Conservation (phyloP, 805 yeast genomes). For the Teunomyces cretensis region DNA sequence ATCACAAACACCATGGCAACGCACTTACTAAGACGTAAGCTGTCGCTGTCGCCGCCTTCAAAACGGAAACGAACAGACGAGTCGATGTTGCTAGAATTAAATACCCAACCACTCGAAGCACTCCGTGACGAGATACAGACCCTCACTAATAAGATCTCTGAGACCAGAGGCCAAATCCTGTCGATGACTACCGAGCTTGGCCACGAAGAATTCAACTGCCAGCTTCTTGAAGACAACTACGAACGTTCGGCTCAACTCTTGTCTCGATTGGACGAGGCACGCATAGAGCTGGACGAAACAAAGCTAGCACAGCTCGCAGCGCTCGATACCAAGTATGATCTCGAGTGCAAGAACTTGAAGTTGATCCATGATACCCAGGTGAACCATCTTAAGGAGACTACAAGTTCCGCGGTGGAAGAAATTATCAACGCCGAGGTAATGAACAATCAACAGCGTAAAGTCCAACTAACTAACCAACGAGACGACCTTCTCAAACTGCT, state of each 20-base stretch:
- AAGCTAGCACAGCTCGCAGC: background rate
- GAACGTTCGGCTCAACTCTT: background rate
- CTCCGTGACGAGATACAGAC: background rate
- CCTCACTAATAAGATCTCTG: background rate
- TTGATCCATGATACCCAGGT: conserved; percentile 23
- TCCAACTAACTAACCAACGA: conserved; percentile 11
- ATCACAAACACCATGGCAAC: background rate
- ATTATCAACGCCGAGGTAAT: conserved; percentile 34
- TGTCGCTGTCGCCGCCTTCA: background rate
- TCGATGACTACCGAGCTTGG: conserved; percentile 1
- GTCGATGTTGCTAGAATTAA: background rate
- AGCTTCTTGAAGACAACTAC: conserved; percentile 7
- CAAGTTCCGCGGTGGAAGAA: conserved; percentile 34
- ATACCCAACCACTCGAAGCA: background rate
- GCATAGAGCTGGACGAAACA: background rate
- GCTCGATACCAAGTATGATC: conserved; percentile 5
- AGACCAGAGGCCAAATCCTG: conserved; percentile 1
- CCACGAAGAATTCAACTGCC: conserved; percentile 14
- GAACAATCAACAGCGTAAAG: conserved; percentile 27
- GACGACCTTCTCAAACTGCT: conserved; percentile 15
- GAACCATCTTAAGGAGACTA: conserved; percentile 28
- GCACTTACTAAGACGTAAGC: background rate
- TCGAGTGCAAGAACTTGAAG: conserved; percentile 14
- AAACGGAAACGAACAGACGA: conserved; percentile 1
- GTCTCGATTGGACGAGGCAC: background rate